phyloP scores from a whole-genome alignment of 208 protist genomes.

The Tetramitus jugosus region DNA sequence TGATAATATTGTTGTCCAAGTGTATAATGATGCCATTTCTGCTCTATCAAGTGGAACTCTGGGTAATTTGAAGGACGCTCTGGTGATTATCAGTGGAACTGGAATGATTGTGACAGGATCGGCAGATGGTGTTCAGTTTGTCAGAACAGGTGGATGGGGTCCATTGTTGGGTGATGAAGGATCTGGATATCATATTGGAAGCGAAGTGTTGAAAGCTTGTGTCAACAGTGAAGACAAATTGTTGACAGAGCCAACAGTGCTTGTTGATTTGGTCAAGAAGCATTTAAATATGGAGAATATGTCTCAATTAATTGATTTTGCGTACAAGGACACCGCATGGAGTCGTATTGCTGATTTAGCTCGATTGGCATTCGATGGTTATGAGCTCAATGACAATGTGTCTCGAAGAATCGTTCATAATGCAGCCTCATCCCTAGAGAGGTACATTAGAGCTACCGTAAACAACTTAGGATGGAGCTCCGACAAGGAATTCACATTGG shows the following conservation, averaged over 20 bases:
- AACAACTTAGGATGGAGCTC: background rate
- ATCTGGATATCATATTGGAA: background rate
- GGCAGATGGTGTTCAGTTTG: background rate
- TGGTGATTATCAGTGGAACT: background rate
- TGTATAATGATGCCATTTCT: conserved; percentile 13
- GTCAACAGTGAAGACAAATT: background rate
- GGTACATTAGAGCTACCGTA: background rate
- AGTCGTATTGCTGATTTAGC: conserved; percentile 14
- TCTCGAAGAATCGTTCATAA: background rate
- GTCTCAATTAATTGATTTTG: background rate
- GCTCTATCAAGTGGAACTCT: background rate
- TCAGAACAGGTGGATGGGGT: conserved; percentile 19
- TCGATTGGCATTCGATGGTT: background rate
- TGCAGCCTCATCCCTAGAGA: background rate
- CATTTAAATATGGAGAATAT: background rate
- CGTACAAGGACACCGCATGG: background rate
- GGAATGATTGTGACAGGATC: background rate
- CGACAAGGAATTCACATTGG: conserved; percentile 3
- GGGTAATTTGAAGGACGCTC: background rate
- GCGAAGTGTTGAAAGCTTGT: background rate
- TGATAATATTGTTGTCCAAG: no score
- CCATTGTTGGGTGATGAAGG: conserved; percentile 8
- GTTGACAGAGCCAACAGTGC: background rate
- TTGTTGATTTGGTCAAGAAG: background rate
- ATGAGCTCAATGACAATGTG: background rate